These are phyloP conservation scores for Verbena officinalis DNA, from an alignment of 257 asterid species.

Conservation along the genomic window DNA sequence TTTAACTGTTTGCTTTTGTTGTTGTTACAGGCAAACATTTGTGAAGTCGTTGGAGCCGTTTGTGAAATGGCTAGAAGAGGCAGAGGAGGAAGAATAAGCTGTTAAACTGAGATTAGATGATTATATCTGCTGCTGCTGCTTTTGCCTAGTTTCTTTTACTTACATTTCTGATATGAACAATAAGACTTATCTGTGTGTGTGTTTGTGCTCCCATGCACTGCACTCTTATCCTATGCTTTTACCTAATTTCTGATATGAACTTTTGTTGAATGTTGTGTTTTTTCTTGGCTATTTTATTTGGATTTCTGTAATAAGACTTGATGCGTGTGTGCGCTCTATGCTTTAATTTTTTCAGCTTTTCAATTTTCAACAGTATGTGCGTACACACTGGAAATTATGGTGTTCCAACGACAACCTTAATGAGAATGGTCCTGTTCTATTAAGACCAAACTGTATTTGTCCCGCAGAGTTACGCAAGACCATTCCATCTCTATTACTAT, in stretches of 20 bases:
- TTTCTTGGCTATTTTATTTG: too few relatives aligned
- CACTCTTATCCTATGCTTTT: neutral
- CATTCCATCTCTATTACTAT: too few relatives aligned
- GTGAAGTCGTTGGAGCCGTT: constrained; percentile 95
- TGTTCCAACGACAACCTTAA: too few relatives aligned
- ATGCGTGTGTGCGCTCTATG: too few relatives aligned
- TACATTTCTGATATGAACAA: neutral
- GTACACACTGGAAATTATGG: too few relatives aligned
- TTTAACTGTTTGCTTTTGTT: neutral
- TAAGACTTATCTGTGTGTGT: neutral
- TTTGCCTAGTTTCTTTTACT: constrained; percentile 3
- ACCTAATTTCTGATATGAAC: neutral
- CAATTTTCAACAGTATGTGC: too few relatives aligned
- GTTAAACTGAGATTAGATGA: neutral
- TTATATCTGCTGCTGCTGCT: neutral
- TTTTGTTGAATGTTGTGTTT: too few relatives aligned
- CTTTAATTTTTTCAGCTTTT: too few relatives aligned
- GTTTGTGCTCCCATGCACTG: neutral
- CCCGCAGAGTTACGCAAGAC: too few relatives aligned
- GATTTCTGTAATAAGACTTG: too few relatives aligned
- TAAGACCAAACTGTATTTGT: too few relatives aligned
- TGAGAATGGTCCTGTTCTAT: too few relatives aligned
- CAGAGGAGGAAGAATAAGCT: constrained; percentile 88
- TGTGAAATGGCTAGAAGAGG: constrained; percentile 97
- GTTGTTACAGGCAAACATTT: constrained; percentile 67